Evolutionary conservation across 73 alveolate species (phyloP), one percentile per base, ranked within the genome.

Genomic region (Paramecium sonneborni): DNA sequence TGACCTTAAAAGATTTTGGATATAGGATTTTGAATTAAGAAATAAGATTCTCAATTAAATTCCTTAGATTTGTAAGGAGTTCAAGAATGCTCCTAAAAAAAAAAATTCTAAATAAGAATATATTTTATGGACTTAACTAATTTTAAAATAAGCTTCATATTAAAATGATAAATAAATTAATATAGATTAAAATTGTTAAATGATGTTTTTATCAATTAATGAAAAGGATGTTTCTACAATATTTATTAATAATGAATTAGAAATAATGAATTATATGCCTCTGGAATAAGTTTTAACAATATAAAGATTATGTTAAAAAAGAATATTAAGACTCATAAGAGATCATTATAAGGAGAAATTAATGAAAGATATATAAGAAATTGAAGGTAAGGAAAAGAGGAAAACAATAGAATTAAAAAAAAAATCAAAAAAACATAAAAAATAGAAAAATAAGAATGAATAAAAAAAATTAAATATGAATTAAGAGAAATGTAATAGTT

Each of bases 41-140:
- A n/a, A 1, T 9, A 70, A 70, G 23, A 14, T 70, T 14, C 24
- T 32, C 57, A 70, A 70, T 70, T 28, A 70, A 70, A 70, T 70
- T 14, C 57, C 86, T 11, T 32, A 70, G 32, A 70, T 70, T 5
- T 32, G 57, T 32, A 70, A 70, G 57, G 86, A 70, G 14, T 32
- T 70, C 6, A 32, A 32, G 86, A 70, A 70, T 70, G 86, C 86
- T 14, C 82, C 82, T 26, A 70, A 70, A 70, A 70, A 35, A 15
- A 70, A 70, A 28, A 35, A 10, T 18, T 1, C 57, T 14, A 70
- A 28, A 70, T 20, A 28, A 9, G 86, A 35, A 32, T 56, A 70
- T 23, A 70, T 70, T 4, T 32, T 14, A 35, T 70, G 86, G 86
- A 28, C 86, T 12, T 28, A 24, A 35, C 26, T 62, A 2, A 62